phyloP scores from a whole-genome alignment of 495 filamentous ascomycete species.

The Hypoxylon trugodes region DNA sequence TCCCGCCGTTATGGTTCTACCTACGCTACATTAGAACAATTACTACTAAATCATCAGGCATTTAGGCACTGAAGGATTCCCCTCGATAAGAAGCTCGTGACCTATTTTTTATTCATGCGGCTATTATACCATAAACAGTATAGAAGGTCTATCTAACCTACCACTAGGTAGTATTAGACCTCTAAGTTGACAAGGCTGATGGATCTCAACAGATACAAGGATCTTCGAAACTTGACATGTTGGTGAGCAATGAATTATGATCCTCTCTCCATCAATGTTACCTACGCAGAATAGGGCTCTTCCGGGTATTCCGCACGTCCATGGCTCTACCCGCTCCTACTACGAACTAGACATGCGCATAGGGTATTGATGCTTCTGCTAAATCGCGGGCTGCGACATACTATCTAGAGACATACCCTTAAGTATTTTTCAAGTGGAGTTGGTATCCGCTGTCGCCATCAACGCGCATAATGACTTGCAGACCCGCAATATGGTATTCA shows the following conservation, averaged over 20 bases:
- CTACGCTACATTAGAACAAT: conserved; percentile 15
- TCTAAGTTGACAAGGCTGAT: not conserved
- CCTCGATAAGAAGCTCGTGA: not conserved
- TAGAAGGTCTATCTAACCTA: not conserved
- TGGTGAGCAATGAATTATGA: not conserved
- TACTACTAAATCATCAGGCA: too few relatives aligned
- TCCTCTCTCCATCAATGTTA: not conserved
- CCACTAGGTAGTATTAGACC: not conserved
- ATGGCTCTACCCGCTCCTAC: conserved; percentile 11
- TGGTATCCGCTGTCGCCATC: conserved; percentile 6
- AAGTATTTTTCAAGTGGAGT: conserved; percentile 24
- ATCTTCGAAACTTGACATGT: not conserved
- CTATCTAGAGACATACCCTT: conserved; percentile 19
- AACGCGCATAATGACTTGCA: conserved; percentile 33
- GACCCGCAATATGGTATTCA: conserved; percentile 7
- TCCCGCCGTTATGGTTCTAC: conserved; percentile 16
- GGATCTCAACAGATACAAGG: not conserved
- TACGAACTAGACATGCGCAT: conserved; percentile 18
- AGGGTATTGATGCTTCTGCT: too few relatives aligned
- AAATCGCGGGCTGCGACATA: conserved; percentile 21
- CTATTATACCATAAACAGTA: not conserved
- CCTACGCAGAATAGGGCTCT: not conserved
- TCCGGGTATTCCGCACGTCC: conserved; percentile 1
- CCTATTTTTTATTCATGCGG: not conserved
- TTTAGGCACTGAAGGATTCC: conserved; percentile 1